A percentile compares a stretch with the other conserved stretches of the same genome.
phyloP scores from a whole-genome alignment of 2,329 filamentous ascomycete genomes.

The Aspergillus sp. region DNA sequence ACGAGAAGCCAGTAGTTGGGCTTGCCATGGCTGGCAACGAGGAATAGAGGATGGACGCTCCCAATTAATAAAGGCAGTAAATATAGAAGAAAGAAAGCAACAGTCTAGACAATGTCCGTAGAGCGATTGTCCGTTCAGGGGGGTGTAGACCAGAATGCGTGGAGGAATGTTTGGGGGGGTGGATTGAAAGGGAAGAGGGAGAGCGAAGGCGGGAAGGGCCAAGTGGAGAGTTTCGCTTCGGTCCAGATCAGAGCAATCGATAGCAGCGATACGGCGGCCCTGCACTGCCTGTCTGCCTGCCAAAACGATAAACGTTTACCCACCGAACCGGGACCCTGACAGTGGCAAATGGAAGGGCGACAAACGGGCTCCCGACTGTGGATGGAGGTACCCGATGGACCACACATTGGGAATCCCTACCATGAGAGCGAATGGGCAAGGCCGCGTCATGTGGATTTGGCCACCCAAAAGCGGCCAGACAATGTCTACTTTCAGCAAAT shows the following conservation, averaged over 20 bases:
- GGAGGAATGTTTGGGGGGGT: conserved; percentile 8
- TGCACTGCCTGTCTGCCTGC: background rate
- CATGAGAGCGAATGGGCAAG: background rate
- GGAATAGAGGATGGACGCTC: conserved; percentile 15
- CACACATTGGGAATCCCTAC: background rate
- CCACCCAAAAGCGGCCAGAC: conserved; percentile 17
- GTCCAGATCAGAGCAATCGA: conserved; percentile 9
- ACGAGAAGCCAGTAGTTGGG: conserved; percentile 50
- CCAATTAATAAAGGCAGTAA: conserved; percentile 12
- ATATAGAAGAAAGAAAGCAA: background rate
- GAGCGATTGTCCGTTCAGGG: conserved; percentile 4
- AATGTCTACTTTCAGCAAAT: conserved; percentile 13
- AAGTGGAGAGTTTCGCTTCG: conserved; percentile 22
- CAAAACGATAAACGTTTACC: background rate
- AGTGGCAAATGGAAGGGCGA: background rate
- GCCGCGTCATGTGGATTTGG: conserved; percentile 24
- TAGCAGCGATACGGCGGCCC: background rate
- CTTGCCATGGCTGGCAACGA: conserved; percentile 47
- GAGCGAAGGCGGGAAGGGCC: conserved; percentile 22
- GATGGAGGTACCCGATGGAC: conserved; percentile 1
- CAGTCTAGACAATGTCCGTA: conserved; percentile 10
- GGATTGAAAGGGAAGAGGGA: conserved; percentile 19
- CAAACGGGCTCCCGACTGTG: background rate
- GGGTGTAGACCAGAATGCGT: background rate
- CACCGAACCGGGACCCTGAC: background rate